These are phyloP conservation scores for Nicotiana sylvestris DNA, from an alignment of 257 asterid species.

Conservation along the genomic window DNA sequence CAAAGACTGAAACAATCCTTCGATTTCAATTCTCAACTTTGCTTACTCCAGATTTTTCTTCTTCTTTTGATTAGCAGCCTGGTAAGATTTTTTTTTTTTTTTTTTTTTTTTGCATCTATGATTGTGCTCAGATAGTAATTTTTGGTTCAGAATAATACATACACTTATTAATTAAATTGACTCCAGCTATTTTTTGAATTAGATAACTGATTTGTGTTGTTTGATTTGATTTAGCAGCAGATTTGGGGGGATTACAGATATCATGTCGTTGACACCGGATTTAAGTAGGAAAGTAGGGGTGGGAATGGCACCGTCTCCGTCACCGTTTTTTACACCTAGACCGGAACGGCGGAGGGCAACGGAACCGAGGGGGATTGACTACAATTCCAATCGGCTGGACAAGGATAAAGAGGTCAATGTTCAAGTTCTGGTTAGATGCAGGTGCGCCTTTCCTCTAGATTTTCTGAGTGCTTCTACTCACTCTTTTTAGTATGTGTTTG, in stretches of 20 bases:
- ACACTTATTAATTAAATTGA: not conserved
- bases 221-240: not conserved
- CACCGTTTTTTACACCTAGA: conserved; percentile 71
- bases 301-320: conserved; percentile 65
- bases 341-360: conserved; percentile 60
- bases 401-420: conserved; percentile 71
- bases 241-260: conserved; percentile 2
- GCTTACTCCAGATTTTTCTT: not conserved
- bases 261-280: conserved; percentile 66
- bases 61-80: not conserved
- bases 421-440: conserved; percentile 88
- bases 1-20: not conserved
- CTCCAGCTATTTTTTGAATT: not conserved
- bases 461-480: not conserved
- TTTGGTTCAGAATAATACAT: not conserved
- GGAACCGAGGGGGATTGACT: conserved; percentile 53
- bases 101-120: no score
- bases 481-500: not conserved
- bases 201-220: not conserved
- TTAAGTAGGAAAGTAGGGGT: conserved; percentile 42
- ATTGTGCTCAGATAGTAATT: not conserved
- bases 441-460: conserved; percentile 26
- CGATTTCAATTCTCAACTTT: not conserved
- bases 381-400: conserved; percentile 44
- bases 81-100: not conserved